Evolutionary conservation across 2,329 filamentous ascomycete species (phyloP).

Genomic region (Ascochyta clinopodiicola): DNA sequence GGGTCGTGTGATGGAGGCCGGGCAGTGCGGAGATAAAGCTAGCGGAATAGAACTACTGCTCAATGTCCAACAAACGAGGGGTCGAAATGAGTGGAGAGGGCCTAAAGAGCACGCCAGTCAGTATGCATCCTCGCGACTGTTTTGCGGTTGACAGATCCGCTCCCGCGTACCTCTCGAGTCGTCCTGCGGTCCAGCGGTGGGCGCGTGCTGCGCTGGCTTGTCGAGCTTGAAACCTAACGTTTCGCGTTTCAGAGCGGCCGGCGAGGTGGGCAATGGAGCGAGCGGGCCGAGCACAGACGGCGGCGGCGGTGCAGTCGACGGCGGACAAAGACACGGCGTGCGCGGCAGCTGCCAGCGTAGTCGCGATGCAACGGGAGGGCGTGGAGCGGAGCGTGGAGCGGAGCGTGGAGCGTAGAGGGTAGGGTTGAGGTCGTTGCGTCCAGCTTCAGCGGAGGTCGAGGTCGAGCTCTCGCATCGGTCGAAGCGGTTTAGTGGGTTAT

Average conservation of each 20-base stretch:
- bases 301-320: constrained; percentile 19
- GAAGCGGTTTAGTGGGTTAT: constrained; percentile 26
- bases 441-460: constrained; percentile 26
- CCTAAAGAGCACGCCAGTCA: constrained; percentile 39
- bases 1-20: constrained; percentile 22
- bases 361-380: constrained; percentile 23
- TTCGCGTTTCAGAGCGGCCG: constrained; percentile 42
- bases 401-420: constrained; percentile 23
- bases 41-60: constrained; percentile 27
- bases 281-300: constrained; percentile 17
- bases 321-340: constrained; percentile 31
- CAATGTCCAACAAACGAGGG: constrained; percentile 50
- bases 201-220: constrained; percentile 46
- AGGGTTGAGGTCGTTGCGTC: constrained; percentile 28
- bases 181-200: constrained; percentile 35
- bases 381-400: constrained; percentile 21
- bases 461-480: constrained; percentile 27
- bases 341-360: constrained; percentile 29
- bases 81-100: constrained; percentile 39
- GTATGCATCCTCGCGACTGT: constrained; percentile 27
- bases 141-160: constrained; percentile 28
- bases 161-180: constrained; percentile 41
- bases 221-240: constrained; percentile 50
- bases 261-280: constrained; percentile 33
- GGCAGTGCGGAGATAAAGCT: constrained; percentile 32